Evolutionary conservation across 192 early-diverging fungal species (phyloP), one percentile per base, ranked within the genome.

Genomic region (Rhizophagus sp.): DNA sequence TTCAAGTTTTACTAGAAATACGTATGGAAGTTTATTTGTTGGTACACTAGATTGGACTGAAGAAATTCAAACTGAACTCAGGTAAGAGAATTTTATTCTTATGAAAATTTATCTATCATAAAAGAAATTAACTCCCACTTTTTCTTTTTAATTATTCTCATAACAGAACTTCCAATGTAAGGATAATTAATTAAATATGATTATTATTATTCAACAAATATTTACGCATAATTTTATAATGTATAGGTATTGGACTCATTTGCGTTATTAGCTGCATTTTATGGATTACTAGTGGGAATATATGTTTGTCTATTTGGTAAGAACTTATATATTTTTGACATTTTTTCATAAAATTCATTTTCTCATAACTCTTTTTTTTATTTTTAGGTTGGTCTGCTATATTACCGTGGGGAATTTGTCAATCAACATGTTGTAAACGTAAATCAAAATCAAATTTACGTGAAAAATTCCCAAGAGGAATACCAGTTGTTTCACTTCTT

Each of bases 241-340:
- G 34, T 49, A 19, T 47, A 73, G 71, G 8, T 73, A 17, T 27
- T 47, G 10, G 22, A 73, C 24, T 27, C 41, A 36, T 19, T 73
- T 47, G 71, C 71, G 6, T 73, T 73, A 50, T 49, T 73, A 17
- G n/a, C 71, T 11, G 71, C 41, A 47, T 73, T 73, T 27, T 73
- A 73, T 47, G 41, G 36, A 12, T 50, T 73, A 22, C 8, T 73
- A 24, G 39, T 73, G 9, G 41, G 41, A 47, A 49, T 73, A 8
- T 73, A 73, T 12, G 41, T 73, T 22, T 73, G 71, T 17, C 41
- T 73, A 3, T 73, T 73, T 73, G 71, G 71, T 73, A 5, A 72
- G 33, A 33, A 33, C 12, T 67, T 13, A 10, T 33, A 17, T 33
- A 41, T 41, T 41, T 67, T 27, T 17, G 17, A 22, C 52, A 0